These are phyloP conservation scores for Aspergillus pseudoglaucus DNA, from an alignment of 2,329 filamentous ascomycete species.

Conservation along the genomic window DNA sequence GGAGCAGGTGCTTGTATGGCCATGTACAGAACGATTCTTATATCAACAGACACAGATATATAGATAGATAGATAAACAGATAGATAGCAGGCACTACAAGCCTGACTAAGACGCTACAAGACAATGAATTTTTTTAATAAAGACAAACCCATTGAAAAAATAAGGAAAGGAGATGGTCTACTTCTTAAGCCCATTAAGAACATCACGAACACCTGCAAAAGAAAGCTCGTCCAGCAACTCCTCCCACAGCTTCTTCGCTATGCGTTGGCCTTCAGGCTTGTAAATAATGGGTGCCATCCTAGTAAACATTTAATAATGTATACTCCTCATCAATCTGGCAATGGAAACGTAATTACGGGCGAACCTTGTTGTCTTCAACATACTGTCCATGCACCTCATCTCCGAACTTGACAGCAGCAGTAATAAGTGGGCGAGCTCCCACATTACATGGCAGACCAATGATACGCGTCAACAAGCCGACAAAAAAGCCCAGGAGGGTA, in stretches of 20 bases:
- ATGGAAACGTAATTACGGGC: neutral
- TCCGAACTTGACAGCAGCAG: slow-evolving; percentile 3
- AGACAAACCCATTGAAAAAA: no score
- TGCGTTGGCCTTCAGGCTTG: neutral
- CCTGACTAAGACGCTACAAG: no score
- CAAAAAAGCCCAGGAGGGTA: neutral
- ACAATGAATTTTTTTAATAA: no score
- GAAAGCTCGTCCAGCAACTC: neutral
- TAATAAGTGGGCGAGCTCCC: slow-evolving; percentile 14
- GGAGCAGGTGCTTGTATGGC: no score
- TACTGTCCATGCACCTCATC: slow-evolving; percentile 2
- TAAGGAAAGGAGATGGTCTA: no score
- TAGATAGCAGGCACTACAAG: no score
- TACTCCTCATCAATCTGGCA: neutral
- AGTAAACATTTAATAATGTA: neutral
- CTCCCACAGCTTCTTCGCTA: neutral
- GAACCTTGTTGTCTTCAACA: neutral
- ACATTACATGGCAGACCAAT: slow-evolving; percentile 13
- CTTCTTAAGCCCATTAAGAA: no score
- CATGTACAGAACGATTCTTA: no score
- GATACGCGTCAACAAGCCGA: slow-evolving; percentile 4
- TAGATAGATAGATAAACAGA: no score
- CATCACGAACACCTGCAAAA: neutral
- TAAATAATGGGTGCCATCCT: neutral
- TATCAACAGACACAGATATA: no score